Conservation (phyloP, 805 yeast species). For the Saccharomycopsis capsularis region DNA sequence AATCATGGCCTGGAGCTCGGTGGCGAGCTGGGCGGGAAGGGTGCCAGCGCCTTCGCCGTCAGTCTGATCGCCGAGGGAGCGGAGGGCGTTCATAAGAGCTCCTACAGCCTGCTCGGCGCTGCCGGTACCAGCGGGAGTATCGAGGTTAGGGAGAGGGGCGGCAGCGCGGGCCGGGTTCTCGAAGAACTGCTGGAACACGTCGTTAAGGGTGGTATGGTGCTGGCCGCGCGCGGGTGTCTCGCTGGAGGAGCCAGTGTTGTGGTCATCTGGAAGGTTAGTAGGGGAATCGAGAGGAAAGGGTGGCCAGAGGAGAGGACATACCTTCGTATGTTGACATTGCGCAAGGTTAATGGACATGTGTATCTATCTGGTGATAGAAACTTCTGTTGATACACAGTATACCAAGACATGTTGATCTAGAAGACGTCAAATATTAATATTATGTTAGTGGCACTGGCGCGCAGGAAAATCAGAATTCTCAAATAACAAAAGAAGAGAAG, state of each 20-base stretch:
- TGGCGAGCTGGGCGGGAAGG: neutral
- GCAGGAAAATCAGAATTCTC: too few species aligned
- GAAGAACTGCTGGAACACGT: conserved; percentile 23
- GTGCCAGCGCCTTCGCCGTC: neutral
- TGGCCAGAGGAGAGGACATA: conserved; percentile 17
- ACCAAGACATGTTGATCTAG: too few species aligned
- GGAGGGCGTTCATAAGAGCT: too few species aligned
- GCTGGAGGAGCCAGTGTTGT: conserved; percentile 22
- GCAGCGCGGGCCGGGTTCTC: too few species aligned
- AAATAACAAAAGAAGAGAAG: neutral
- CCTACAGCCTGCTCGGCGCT: conserved; percentile 19
- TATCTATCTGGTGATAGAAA: neutral
- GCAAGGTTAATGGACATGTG: too few species aligned
- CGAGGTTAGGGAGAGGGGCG: neutral
- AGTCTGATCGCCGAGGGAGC: neutral
- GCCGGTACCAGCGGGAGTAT: neutral
- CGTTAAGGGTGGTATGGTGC: conserved; percentile 9
- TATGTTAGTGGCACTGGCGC: too few species aligned
- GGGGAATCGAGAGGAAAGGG: neutral
- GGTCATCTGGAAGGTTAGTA: neutral
- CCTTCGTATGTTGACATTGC: conserved; percentile 33
- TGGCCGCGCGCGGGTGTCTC: conserved; percentile 21
- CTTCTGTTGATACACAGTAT: neutral
- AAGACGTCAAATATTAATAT: too few species aligned
- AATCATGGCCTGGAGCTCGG: conserved; percentile 24